phyloP scores from a whole-genome alignment of 2,329 filamentous ascomycete genomes.

The Didymella exigua region DNA sequence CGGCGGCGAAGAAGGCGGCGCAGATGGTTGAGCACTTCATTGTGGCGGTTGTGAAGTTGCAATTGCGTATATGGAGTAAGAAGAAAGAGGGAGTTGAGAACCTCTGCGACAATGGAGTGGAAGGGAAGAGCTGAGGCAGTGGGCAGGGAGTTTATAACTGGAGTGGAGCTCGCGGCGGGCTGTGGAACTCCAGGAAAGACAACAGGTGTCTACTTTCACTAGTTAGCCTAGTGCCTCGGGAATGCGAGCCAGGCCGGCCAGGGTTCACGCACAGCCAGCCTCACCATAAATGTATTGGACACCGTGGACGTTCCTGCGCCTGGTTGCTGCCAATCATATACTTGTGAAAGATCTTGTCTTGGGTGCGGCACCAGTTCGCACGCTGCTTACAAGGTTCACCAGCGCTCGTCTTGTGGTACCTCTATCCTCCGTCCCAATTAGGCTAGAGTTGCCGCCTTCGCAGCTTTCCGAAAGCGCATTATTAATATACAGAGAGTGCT shows the following conservation, averaged over 20 bases:
- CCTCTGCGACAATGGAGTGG: constrained; percentile 30
- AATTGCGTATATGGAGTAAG: constrained; percentile 16
- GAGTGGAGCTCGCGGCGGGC: constrained; percentile 30
- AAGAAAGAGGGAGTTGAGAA: constrained; percentile 15
- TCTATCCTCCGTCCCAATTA: constrained; percentile 10
- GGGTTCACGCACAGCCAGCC: constrained; percentile 12
- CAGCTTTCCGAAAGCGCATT: constrained; percentile 24
- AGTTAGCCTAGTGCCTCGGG: constrained; percentile 18
- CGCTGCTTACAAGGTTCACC: neutral
- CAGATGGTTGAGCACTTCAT: constrained; percentile 48
- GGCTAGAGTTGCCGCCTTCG: constrained; percentile 22
- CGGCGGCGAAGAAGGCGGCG: constrained; percentile 58
- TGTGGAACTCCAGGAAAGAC: constrained; percentile 18
- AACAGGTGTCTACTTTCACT: constrained; percentile 27
- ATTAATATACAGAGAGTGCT: constrained; percentile 31
- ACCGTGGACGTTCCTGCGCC: constrained; percentile 26
- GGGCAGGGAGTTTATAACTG: constrained; percentile 29
- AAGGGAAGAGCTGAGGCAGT: constrained; percentile 20
- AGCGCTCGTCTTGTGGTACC: neutral
- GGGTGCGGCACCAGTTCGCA: neutral
- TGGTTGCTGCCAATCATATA: constrained; percentile 13
- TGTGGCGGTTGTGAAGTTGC: constrained; percentile 22
- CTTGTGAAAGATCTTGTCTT: constrained; percentile 1
- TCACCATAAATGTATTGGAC: constrained; percentile 27
- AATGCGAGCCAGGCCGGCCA: too few relatives aligned